These are phyloP conservation scores for Byssothecium circinans DNA, from an alignment of 2,329 filamentous ascomycete species.

Conservation along the genomic window DNA sequence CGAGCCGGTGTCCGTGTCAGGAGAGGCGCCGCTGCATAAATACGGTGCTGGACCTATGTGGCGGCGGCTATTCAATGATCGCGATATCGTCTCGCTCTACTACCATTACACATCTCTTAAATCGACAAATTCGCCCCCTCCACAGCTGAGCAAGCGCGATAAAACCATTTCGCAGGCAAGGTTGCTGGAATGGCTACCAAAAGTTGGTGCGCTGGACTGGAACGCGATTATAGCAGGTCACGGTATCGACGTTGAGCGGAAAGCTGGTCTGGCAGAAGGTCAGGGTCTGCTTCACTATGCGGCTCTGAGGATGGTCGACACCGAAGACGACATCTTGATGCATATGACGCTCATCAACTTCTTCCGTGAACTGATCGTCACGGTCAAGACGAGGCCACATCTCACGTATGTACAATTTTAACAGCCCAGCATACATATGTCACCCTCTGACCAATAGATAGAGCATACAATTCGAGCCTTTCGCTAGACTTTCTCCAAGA, in stretches of 20 bases:
- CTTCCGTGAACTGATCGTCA: constrained; percentile 56
- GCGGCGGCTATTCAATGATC: constrained; percentile 64
- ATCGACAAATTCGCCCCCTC: constrained; percentile 34
- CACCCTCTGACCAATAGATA: constrained; percentile 15
- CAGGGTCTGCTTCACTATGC: constrained; percentile 58
- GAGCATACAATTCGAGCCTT: constrained; percentile 43
- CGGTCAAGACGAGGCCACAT: constrained; percentile 37
- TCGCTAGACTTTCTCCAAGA: constrained; percentile 57
- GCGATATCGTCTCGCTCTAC: constrained; percentile 59
- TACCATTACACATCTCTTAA: constrained; percentile 58
- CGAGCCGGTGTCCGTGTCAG: constrained; percentile 44
- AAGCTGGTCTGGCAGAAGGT: constrained; percentile 32
- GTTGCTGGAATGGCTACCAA: constrained; percentile 60
- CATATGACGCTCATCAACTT: constrained; percentile 62
- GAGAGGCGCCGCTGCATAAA: constrained; percentile 25
- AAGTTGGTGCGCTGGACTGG: constrained; percentile 59
- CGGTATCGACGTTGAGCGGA: constrained; percentile 54
- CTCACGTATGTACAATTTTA: constrained; percentile 26
- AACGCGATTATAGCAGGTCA: constrained; percentile 55
- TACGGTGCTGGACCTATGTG: constrained; percentile 54
- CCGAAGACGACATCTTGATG: constrained; percentile 60
- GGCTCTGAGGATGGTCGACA: constrained; percentile 58
- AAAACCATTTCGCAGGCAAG: constrained; percentile 64
- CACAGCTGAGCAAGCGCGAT: constrained; percentile 51
- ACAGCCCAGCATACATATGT: not conserved